Base-by-base conservation (phyloP, 2,329 filamentous ascomycete species). In the Parastagonospora avenae region DNA sequence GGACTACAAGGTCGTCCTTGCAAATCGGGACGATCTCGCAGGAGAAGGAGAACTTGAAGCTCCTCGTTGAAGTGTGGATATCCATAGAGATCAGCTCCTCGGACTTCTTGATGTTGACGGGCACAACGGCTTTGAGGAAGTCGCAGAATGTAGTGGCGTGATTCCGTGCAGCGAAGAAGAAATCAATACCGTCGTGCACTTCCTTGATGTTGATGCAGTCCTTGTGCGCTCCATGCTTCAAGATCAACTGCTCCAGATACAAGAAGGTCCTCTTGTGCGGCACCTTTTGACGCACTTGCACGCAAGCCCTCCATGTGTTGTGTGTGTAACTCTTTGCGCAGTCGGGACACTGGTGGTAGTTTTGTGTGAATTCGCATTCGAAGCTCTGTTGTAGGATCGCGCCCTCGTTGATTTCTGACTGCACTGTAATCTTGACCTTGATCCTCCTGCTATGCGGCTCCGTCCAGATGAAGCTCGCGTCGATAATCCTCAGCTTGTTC, bases 201-300 rank as follows among this genome's bases (percentile, higher is more conserved):
- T 99, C 94, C 73, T 95, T 97, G 77, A 99, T 99, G 74, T 97
- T 99, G 76, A 97, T 92, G 1, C 93, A 94, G 63, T 99, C 92
- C 59, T 86, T 72, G 57, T 73, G 70, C 4, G 93, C 94, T 48
- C 85, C 85, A 73, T 97, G 92, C 80, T 97, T 97, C 64, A 99
- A 81, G 64, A 99, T 96, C 49, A 97, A 82, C 80, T 99, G 93
- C 76, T 97, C 94, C 31, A 97, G 85, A 71, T 84, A 90, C 51
- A 91, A 74, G 74, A 91, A 91, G 1, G 87, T 90, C 65, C 94
- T 83, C 85, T 97, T 99, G 79, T 99, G 94, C 4, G 90, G 85
- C 33, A 99, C 94, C 78, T 97, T 97, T 74, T 99, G 94, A 57
- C 94, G 87, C 48, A 99, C 91, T 78, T 99, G 95, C 7, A 97